Evolutionary conservation across 2,329 filamentous ascomycete species (phyloP), one percentile per base, ranked within the genome.

Genomic region (Pestalotiopsis sp.): DNA sequence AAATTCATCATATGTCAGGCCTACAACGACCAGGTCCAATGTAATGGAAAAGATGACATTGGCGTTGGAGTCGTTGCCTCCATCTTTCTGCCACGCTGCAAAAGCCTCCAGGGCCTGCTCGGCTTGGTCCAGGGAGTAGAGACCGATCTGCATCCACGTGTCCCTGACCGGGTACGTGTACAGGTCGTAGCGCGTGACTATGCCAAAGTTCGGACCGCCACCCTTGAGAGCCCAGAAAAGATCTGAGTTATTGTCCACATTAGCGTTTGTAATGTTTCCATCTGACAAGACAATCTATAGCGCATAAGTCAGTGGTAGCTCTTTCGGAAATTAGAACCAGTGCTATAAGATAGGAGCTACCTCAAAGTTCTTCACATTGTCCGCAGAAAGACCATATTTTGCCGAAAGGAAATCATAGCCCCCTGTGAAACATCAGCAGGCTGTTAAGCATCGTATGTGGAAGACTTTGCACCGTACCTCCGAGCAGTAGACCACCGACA

Each of bases 1-100:
- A 14, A 71, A 64, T 23, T 75, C 72, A 5, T 67, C 69, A 66
- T 73, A 74, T 66, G 66, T 65, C 36, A 70, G 67, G n/a, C 72
- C 66, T 61, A 71, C 72, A 56, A 73, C 69, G 69, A 73, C 73
- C 45, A 69, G 66, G 49, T 71, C 73, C 69, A 57, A 57, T 25
- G 13, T 13, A 31, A 56, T 27, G 25, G 12, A 27, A n/a, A 27
- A 41, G 72, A 70, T 69, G 57, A 74, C 73, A 73, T 64, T 72
- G 11, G 13, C 73, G 69, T 72, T 68, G 3, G 31, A 40, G 3
- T 63, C 65, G 25, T 72, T 69, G 0, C 68, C 68, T 57, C 74
- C 59, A 3, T 72, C 68, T 41, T 75, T 75, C 13, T 57, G 52
- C 52, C 52, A 38, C 36, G 40, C n/a, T 6, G 41, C 23, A 68